Evolutionary conservation across 2,329 filamentous ascomycete species (phyloP).

Genomic region (Neobulgaria alba): DNA sequence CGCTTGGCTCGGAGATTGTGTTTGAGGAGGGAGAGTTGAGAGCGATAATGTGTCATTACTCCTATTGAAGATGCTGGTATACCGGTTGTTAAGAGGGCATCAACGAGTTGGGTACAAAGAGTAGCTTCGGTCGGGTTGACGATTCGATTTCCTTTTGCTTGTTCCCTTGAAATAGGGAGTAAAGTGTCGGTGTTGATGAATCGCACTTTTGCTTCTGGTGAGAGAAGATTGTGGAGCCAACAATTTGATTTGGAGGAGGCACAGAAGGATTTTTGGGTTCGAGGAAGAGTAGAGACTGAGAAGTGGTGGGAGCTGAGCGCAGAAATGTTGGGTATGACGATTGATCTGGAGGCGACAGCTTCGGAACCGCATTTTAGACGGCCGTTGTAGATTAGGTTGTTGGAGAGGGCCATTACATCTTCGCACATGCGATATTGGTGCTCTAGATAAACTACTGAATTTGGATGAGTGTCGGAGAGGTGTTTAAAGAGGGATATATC

Average conservation of each 20-base stretch:
- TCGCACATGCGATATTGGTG: constrained; percentile 98
- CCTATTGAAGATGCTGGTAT: constrained; percentile 72
- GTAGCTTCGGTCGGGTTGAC: constrained; percentile 79
- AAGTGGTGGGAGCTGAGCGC: constrained; percentile 53
- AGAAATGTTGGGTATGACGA: constrained; percentile 59
- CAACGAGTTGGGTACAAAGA: constrained; percentile 71
- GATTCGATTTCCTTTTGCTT: constrained; percentile 73
- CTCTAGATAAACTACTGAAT: constrained; percentile 82
- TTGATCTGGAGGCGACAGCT: constrained; percentile 58
- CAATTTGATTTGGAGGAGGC: constrained; percentile 43
- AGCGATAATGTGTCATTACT: constrained; percentile 94
- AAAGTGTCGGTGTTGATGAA: constrained; percentile 86
- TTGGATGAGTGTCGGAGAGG: constrained; percentile 79
- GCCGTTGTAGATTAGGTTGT: constrained; percentile 87
- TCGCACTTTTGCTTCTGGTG: constrained; percentile 64
- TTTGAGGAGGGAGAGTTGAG: constrained; percentile 76
- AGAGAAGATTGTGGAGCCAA: constrained; percentile 68
- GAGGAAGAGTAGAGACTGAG: constrained; percentile 35
- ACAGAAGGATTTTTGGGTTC: constrained; percentile 46
- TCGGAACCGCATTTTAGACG: constrained; percentile 81
- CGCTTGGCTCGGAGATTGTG: constrained; percentile 52
- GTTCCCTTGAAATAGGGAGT: constrained; percentile 55
- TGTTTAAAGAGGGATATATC: constrained; percentile 93
- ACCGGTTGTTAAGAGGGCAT: constrained; percentile 66
- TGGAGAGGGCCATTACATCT: constrained; percentile 91